phyloP scores from a whole-genome alignment of 139 green algal genomes.

The Volvox africanus region DNA sequence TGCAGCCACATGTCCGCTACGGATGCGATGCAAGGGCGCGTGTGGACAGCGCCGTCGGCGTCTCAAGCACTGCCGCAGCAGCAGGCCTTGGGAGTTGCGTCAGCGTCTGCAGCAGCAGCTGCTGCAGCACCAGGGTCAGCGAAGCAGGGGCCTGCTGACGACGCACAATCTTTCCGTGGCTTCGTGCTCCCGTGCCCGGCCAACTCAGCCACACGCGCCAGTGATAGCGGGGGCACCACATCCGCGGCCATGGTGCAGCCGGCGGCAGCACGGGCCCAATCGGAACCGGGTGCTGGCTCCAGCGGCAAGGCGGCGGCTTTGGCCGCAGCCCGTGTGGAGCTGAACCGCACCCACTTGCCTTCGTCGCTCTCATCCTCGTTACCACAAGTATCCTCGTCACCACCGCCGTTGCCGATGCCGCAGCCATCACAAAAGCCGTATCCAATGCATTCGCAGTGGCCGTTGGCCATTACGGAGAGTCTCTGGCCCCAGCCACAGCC shows the following conservation, averaged over 20 bases:
- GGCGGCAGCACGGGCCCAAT: no score
- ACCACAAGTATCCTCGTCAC: background rate
- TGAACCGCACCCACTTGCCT: background rate
- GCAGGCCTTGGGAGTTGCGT: no score
- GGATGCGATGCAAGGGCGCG: no score
- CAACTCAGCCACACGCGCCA: no score
- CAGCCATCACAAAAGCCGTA: background rate
- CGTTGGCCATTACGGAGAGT: background rate
- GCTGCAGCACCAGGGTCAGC: background rate
- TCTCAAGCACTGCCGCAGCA: no score
- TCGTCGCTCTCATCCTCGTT: background rate
- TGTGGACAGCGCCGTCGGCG: no score
- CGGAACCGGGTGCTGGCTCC: background rate
- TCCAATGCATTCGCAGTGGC: background rate
- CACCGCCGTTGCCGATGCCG: background rate
- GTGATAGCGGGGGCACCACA: no score
- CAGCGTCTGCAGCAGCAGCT: constrained; percentile 3
- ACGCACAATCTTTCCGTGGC: background rate
- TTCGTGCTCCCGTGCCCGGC: background rate
- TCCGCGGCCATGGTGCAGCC: no score
- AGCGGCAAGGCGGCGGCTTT: background rate
- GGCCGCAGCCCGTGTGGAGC: background rate
- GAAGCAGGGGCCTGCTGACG: background rate
- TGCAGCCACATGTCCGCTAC: no score
- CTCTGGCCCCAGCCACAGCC: no score